Evolutionary conservation across 2,329 filamentous ascomycete genomes (phyloP), one percentile per base, ranked within the genome.

Genomic region (Cladosporium sp.): DNA sequence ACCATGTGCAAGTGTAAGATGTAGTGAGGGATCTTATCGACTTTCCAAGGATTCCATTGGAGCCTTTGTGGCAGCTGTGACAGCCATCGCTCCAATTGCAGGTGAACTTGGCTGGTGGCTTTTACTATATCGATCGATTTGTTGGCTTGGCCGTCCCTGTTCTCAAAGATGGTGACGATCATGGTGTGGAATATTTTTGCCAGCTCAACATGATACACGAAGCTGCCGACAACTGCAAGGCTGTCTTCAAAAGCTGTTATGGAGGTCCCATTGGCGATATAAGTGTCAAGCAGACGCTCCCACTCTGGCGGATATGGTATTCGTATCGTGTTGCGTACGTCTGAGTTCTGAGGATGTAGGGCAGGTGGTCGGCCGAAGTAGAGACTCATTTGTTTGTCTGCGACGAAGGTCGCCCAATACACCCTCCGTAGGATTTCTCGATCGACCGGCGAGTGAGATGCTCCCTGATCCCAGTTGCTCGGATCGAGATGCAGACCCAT

Each of bases 261-360:
- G 36, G 47, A 49, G 25, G 47, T 49, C 32, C 47, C 47, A 13
- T 28, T 36, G 28, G 47, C 47, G 47, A 49, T 49, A 28, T 49
- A 49, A 7, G 47, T 49, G 28, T 49, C 47, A 15, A 49, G 47
- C 9, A 49, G 32, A 17, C 36, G 15, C 28, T 49, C 47, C 47
- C 47, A 49, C 19, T 49, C 47, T 13, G 47, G 47, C 35, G 47
- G 47, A 49, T 49, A 49, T n/a, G 47, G 47, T 10, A 49, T 49
- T 8, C 47, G 47, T 19, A 49, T 35, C 15, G 47, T 49, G 20
- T 49, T 49, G 12, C 47, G 47, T 20, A 49, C 47, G 25, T 49
- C 47, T 3, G 47, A 28, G 15, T 49, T 25, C 32, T 49, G 47
- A 20, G 47, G 47, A 15, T 49, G 34, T 12, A 49, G 28, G 34